Evolutionary conservation across 306 rosid species (phyloP).

Genomic region (Citrullus amarus): DNA sequence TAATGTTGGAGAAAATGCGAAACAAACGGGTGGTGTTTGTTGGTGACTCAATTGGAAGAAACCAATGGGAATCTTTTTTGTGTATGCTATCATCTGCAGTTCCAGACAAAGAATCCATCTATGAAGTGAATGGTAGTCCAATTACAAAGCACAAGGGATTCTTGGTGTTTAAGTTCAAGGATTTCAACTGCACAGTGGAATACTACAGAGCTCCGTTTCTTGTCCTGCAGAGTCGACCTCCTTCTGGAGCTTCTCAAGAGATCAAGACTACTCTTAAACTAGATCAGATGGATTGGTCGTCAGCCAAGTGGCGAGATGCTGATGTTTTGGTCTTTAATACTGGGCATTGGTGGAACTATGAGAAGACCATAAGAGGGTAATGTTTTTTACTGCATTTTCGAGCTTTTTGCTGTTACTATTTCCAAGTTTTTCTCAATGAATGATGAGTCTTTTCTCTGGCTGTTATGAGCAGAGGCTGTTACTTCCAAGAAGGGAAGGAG

Average conservation of each 20-base stretch:
- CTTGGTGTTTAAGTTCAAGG: conserved; percentile 63
- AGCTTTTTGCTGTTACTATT: neutral
- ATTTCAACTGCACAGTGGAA: conserved; percentile 68
- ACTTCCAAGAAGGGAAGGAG: conserved; percentile 66
- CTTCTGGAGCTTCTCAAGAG: conserved; percentile 23
- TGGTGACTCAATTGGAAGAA: conserved; percentile 91
- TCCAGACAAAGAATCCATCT: conserved; percentile 48
- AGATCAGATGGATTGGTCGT: conserved; percentile 82
- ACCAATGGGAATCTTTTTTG: conserved; percentile 85
- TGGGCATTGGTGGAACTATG: conserved; percentile 91
- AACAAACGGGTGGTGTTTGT: conserved; percentile 59
- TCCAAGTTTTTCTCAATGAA: neutral
- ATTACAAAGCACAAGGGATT: conserved; percentile 92
- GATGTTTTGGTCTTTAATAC: conserved; percentile 66
- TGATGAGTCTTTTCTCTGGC: neutral
- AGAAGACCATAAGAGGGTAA: conserved; percentile 78
- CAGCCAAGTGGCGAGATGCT: conserved; percentile 63
- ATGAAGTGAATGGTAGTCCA: conserved; percentile 81
- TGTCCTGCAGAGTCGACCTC: conserved; percentile 61
- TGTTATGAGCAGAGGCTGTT: conserved; percentile 50
- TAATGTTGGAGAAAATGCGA: conserved; percentile 58
- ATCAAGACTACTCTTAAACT: conserved; percentile 51
- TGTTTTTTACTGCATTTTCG: neutral
- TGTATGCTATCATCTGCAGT: conserved; percentile 78
- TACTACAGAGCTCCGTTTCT: conserved; percentile 86